Conservation (phyloP, 2,329 filamentous ascomycete genomes). For the Sporothrix euskadiensis region DNA sequence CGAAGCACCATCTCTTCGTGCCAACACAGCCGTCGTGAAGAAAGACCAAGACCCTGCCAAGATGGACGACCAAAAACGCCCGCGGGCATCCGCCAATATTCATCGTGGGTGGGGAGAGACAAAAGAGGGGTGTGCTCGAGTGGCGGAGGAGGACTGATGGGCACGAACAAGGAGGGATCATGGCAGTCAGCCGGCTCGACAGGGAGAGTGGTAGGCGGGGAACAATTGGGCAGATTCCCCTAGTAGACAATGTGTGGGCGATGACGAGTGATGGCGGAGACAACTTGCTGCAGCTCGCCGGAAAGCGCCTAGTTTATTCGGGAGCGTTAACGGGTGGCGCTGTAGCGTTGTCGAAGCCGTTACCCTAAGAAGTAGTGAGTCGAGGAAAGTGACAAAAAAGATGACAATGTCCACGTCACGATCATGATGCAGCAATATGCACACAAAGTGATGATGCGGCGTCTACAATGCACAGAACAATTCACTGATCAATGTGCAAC, state of each 20-base stretch:
- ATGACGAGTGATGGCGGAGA: neutral
- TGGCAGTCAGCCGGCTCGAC: neutral
- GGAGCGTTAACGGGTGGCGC: neutral
- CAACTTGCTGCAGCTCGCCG: neutral
- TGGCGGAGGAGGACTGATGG: neutral
- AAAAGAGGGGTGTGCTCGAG: neutral
- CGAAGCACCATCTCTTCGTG: neutral
- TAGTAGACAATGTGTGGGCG: neutral
- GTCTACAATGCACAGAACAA: neutral
- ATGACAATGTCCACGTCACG: neutral
- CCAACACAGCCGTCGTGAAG: neutral
- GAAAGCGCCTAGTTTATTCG: conserved; percentile 10
- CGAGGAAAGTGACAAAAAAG: neutral
- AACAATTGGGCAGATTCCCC: neutral
- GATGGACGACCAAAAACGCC: neutral
- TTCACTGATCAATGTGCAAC: neutral
- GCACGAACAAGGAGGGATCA: neutral
- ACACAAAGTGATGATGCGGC: neutral
- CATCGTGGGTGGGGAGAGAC: neutral
- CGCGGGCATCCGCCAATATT: neutral
- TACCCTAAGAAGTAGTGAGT: neutral
- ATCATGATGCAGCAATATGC: neutral
- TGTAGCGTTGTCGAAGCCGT: neutral
- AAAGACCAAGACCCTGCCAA: neutral
- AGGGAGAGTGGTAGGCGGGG: neutral